phyloP scores from a whole-genome alignment of 805 yeast species.

The Saccharomycopsis sp. region DNA sequence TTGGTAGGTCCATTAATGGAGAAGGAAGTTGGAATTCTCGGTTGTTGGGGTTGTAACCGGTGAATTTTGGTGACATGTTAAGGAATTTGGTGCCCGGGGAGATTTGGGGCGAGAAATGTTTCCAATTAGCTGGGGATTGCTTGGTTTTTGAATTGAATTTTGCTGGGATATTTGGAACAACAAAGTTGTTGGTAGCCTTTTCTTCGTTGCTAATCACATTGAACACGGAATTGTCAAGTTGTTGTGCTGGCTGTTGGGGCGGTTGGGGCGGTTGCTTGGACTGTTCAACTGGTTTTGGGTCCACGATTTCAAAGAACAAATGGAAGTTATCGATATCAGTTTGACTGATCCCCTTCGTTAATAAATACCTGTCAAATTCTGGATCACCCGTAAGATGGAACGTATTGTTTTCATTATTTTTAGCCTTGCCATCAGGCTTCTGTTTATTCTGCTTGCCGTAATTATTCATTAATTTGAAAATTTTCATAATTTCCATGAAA shows the following conservation, averaged over 20 bases:
- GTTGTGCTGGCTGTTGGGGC: background rate
- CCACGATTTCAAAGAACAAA: slow-evolving; percentile 15
- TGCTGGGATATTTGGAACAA: background rate
- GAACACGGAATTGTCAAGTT: background rate
- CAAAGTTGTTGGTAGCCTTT: background rate
- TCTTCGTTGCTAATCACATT: no score
- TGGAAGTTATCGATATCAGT: slow-evolving; percentile 13
- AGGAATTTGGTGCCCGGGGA: slow-evolving; percentile 18
- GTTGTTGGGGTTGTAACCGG: background rate
- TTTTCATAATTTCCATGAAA: slow-evolving; percentile 30
- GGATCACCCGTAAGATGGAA: slow-evolving; percentile 6
- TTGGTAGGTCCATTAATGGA: slow-evolving; percentile 20
- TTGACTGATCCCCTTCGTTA: slow-evolving; percentile 13
- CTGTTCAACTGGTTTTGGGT: background rate
- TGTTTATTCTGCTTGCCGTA: slow-evolving; percentile 4
- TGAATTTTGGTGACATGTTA: slow-evolving; percentile 11
- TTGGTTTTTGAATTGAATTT: background rate
- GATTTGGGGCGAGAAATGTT: slow-evolving; percentile 12
- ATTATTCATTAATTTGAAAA: slow-evolving; percentile 18
- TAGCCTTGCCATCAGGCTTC: slow-evolving; percentile 1
- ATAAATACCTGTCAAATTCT: slow-evolving; percentile 12
- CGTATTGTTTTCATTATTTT: background rate
- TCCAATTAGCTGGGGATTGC: slow-evolving; percentile 11
- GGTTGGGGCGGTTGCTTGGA: background rate
- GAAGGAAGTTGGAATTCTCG: slow-evolving; percentile 16